Conservation (phyloP, 768 basidiomycete genomes). For the Trametes meyenii region DNA sequence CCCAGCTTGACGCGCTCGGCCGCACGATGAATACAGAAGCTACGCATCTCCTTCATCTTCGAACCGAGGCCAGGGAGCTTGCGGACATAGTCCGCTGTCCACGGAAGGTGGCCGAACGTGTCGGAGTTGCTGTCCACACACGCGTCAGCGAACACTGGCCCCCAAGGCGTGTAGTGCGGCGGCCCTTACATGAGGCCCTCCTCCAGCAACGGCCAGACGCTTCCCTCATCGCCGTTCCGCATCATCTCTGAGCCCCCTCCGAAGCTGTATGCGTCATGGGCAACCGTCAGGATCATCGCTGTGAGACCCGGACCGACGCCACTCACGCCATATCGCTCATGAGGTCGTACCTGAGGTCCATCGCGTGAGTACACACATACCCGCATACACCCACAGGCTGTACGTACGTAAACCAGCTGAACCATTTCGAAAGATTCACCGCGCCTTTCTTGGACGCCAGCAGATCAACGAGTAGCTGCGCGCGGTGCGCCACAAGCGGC, state of each 20-base stretch:
- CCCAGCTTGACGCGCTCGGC: constrained; percentile 26
- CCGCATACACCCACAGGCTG: not conserved
- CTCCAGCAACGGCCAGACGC: constrained; percentile 35
- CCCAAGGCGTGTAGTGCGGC: not conserved
- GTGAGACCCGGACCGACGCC: not conserved
- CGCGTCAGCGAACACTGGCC: constrained; percentile 14
- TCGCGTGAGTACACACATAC: constrained; percentile 10
- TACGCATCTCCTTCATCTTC: constrained; percentile 26
- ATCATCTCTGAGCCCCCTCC: constrained; percentile 43
- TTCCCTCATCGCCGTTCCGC: constrained; percentile 39
- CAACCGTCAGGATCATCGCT: not conserved
- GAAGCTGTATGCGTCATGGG: constrained; percentile 32
- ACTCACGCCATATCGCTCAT: constrained; percentile 39
- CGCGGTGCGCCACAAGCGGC: constrained; percentile 27
- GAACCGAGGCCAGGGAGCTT: constrained; percentile 18
- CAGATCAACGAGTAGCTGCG: constrained; percentile 32
- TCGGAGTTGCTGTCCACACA: constrained; percentile 18
- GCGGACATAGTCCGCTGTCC: constrained; percentile 31
- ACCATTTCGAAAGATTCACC: constrained; percentile 40
- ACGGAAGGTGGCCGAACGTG: constrained; percentile 28
- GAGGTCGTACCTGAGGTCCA: constrained; percentile 33
- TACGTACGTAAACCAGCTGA: constrained; percentile 43
- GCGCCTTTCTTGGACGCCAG: constrained; percentile 19
- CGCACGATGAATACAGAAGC: constrained; percentile 22
- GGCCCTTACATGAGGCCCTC: constrained; percentile 34